A percentile compares a stretch with the other conserved stretches of the same genome.
phyloP scores from a whole-genome alignment of 495 filamentous ascomycete species.

The Podospora fimiseda region DNA sequence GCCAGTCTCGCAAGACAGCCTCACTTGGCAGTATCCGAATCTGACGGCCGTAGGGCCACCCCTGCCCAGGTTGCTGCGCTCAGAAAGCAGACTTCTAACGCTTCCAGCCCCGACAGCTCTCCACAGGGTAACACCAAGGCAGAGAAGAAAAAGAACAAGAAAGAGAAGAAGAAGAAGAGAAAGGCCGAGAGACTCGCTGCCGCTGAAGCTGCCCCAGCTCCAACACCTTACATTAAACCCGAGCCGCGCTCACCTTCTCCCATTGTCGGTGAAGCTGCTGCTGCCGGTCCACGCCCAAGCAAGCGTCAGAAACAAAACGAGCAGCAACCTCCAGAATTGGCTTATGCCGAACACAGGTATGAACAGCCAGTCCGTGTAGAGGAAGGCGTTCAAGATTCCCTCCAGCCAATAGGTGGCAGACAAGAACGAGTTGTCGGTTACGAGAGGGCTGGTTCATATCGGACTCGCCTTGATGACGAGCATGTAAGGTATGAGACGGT shows the following conservation, averaged over 20 bases:
- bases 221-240: constrained; percentile 67
- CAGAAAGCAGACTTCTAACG: constrained; percentile 35
- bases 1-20: constrained; percentile 54
- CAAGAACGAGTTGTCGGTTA: constrained; percentile 25
- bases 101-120: constrained; percentile 48
- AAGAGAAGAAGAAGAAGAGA: constrained; percentile 42
- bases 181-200: constrained; percentile 37
- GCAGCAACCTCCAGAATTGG: constrained; percentile 35
- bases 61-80: constrained; percentile 47
- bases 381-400: constrained; percentile 21
- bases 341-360: constrained; percentile 38
- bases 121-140: constrained; percentile 34
- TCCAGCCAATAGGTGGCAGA: constrained; percentile 17
- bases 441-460: constrained; percentile 18
- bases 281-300: constrained; percentile 41
- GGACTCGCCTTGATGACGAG: constrained; percentile 16
- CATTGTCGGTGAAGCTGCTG: constrained; percentile 38
- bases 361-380: constrained; percentile 20
- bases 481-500: constrained; percentile 29
- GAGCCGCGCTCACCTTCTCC: constrained; percentile 83
- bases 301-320: constrained; percentile 48
- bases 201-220: constrained; percentile 25
- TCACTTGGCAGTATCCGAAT: constrained; percentile 37
- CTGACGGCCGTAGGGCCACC: constrained; percentile 25
- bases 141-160: constrained; percentile 44